Evolutionary conservation across 371 early-diverging fungal species (phyloP).

Genomic region (Mortierella sp.): DNA sequence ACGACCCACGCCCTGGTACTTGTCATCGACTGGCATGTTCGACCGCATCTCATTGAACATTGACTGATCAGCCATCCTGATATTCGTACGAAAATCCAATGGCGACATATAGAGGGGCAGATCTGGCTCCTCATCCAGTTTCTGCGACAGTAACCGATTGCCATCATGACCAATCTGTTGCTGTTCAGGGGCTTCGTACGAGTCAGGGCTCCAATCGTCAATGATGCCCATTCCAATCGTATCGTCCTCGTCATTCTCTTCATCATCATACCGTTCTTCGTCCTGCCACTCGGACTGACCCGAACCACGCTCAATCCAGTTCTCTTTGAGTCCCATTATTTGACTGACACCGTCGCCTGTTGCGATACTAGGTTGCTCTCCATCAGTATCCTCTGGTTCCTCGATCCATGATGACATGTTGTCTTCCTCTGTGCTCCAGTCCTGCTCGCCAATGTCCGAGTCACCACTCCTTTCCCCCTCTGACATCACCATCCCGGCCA

Average conservation of each 20-base stretch:
- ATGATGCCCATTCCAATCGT: slow-evolving; percentile 10
- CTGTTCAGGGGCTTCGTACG: background rate
- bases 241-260: slow-evolving; percentile 4
- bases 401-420: slow-evolving; percentile 18
- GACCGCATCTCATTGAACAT: background rate
- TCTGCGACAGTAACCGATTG: slow-evolving; percentile 10
- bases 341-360: slow-evolving; percentile 20
- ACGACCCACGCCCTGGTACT: background rate
- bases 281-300: too few relatives aligned
- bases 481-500: too few relatives aligned
- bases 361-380: slow-evolving; percentile 3
- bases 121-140: slow-evolving; percentile 9
- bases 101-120: slow-evolving; percentile 23
- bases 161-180: background rate
- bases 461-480: too few relatives aligned
- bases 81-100: background rate
- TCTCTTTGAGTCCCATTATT: slow-evolving; percentile 9
- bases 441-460: background rate
- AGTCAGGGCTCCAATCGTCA: slow-evolving; percentile 9
- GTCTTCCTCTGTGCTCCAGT: slow-evolving; percentile 3
- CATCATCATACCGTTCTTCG: slow-evolving; percentile 1
- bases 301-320: too few relatives aligned
- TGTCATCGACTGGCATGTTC: background rate
- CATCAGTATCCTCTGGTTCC: slow-evolving; percentile 16
- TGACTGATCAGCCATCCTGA: slow-evolving; percentile 14